Evolutionary conservation across 352 stramenopile species (phyloP), one percentile per base, ranked within the genome.

Genomic region (Globisporangium polare): DNA sequence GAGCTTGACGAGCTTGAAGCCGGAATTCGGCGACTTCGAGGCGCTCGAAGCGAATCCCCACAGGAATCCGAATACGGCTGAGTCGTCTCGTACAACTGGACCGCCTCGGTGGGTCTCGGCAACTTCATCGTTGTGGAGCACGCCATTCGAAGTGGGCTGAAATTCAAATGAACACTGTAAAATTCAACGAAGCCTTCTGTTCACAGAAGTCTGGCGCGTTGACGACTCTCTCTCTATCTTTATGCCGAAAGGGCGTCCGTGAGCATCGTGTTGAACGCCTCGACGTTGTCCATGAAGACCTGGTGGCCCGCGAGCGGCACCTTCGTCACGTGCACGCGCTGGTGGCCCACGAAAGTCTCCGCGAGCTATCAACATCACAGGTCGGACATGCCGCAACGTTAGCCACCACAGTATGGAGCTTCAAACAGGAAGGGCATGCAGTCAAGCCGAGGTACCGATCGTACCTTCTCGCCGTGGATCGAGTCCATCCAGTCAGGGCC

Each of bases 401-500:
- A 42, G 37, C 37, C 35, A 18, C 18, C 12, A 42, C 12, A n/a
- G 7, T 42, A 9, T 8, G 33, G 33, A 39, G 33, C 33, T 39
- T 39, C 37, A 42, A 42, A n/a, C 37, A 42, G 12, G 15, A 12
- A 45, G 39, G 4, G 6, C 15, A 45, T 20, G 18, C 17, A 17
- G 3, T 45, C 5, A 15, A 22, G 9, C 2, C 6, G 6, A 22
- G 39, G 9, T 15, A 17, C 20, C 5, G 37, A 45, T 20, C 17
- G 39, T 45, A 88, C 68, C 52, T 83, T 63, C 45, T 86, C 71
- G 18, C 72, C 78, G 46, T 92, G 78, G 13, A 49, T 67, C 2
- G 69, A 77, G 37, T 83, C 76, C 80, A 92, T 90, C 82, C 82
- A 90, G 67, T 92, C 82, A 1, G 74, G 72, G 3, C 78, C 82